phyloP scores from a whole-genome alignment of 2,329 filamentous ascomycete genomes.

The Aspergillus fumigatus region DNA sequence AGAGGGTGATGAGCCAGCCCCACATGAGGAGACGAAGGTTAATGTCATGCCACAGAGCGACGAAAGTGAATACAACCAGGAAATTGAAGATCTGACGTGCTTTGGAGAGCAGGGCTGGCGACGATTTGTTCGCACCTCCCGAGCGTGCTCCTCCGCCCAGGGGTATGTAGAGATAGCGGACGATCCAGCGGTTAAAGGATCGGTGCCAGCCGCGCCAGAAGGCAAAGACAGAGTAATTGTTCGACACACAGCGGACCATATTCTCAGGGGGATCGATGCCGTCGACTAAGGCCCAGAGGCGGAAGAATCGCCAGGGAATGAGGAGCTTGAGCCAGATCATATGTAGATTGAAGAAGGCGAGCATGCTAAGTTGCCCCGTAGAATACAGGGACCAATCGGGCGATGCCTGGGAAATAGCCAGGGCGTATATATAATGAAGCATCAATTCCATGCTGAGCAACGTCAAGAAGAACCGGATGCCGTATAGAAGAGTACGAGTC shows the following conservation, averaged over 20 bases:
- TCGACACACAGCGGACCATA: constrained; percentile 92
- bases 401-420: constrained; percentile 78
- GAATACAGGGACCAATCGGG: constrained; percentile 82
- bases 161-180: constrained; percentile 91
- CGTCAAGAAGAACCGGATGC: constrained; percentile 71
- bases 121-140: constrained; percentile 22
- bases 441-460: constrained; percentile 87
- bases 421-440: constrained; percentile 87
- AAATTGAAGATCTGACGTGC: constrained; percentile 67
- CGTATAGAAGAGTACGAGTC: constrained; percentile 73
- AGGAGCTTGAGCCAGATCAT: constrained; percentile 97
- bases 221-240: constrained; percentile 84
- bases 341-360: constrained; percentile 94
- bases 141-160: constrained; percentile 63
- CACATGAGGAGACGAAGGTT: constrained; percentile 84
- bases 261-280: constrained; percentile 95
- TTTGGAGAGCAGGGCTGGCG: constrained; percentile 41
- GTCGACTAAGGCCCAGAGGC: constrained; percentile 89
- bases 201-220: constrained; percentile 98
- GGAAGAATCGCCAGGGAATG: constrained; percentile 96
- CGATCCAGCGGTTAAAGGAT: constrained; percentile 88
- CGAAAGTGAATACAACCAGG: constrained; percentile 86
- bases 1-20: constrained; percentile 94
- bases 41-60: constrained; percentile 97
- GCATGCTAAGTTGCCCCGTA: constrained; percentile 78